phyloP scores from a whole-genome alignment of 2,329 filamentous ascomycete genomes.

The Fusarium brachygibbosum region DNA sequence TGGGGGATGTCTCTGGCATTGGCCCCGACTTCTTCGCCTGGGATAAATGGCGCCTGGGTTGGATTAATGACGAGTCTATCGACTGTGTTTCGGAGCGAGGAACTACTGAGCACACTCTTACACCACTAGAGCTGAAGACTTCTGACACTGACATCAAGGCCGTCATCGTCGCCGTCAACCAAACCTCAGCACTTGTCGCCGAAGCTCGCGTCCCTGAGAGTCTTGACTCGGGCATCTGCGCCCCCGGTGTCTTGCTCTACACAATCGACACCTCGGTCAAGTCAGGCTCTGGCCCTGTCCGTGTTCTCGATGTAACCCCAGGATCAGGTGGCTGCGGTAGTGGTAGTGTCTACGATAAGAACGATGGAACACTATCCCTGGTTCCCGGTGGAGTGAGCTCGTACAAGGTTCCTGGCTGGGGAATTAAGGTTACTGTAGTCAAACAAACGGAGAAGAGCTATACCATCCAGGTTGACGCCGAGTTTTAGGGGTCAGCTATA shows the following conservation, averaged over 20 bases:
- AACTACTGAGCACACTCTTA: conserved; percentile 47
- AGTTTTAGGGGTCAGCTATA: background rate
- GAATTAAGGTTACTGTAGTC: conserved; percentile 27
- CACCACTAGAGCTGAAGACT: conserved; percentile 12
- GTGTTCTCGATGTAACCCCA: conserved; percentile 52
- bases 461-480: background rate
- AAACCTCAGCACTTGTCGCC: conserved; percentile 49
- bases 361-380: conserved; percentile 51
- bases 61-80: conserved; percentile 53
- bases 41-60: conserved; percentile 58
- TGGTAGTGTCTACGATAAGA: conserved; percentile 43
- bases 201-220: conserved; percentile 49
- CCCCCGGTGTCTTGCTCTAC: conserved; percentile 54
- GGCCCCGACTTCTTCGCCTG: conserved; percentile 56
- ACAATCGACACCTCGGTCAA: conserved; percentile 49
- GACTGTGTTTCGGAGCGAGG: conserved; percentile 50
- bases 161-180: conserved; percentile 26
- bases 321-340: conserved; percentile 46
- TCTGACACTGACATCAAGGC: conserved; percentile 18
- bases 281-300: conserved; percentile 52
- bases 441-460: background rate
- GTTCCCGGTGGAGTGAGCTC: background rate
- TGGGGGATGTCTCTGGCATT: conserved; percentile 54
- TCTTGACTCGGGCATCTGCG: conserved; percentile 48
- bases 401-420: conserved; percentile 32